Conservation (phyloP, 2,329 filamentous ascomycete genomes). For the Aspergillus floridensis region DNA sequence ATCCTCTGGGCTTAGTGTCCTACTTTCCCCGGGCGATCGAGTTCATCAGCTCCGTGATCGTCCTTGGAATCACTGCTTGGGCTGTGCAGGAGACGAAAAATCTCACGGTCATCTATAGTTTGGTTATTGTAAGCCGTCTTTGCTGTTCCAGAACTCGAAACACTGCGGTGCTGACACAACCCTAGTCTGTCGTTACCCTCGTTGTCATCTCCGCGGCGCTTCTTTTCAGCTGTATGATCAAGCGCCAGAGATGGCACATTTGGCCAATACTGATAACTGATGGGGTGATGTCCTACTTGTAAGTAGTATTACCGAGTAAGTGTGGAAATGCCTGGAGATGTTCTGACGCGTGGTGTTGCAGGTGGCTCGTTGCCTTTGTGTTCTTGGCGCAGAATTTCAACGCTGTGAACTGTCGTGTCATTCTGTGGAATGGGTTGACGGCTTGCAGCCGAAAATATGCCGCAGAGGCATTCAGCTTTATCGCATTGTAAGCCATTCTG, state of each 20-base stretch:
- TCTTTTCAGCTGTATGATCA: background rate
- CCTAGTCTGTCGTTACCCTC: background rate
- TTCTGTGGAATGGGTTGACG: slow-evolving; percentile 17
- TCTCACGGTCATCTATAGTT: background rate
- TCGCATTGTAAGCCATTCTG: slow-evolving; percentile 13
- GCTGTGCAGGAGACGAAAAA: background rate
- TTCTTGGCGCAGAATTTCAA: background rate
- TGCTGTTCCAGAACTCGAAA: background rate
- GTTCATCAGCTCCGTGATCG: background rate
- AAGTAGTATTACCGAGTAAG: background rate
- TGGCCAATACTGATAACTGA: background rate
- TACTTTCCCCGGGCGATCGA: background rate
- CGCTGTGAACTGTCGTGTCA: slow-evolving; percentile 6
- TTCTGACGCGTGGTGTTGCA: background rate
- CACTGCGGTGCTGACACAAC: background rate
- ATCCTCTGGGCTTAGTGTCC: background rate
- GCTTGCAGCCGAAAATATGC: slow-evolving; percentile 22
- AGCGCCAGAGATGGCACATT: background rate
- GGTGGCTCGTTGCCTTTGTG: background rate
- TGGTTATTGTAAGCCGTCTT: background rate
- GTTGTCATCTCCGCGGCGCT: background rate
- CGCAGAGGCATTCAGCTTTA: slow-evolving; percentile 21
- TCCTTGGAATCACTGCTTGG: background rate
- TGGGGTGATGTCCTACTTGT: background rate
- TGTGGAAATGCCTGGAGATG: background rate